phyloP scores from a whole-genome alignment of 148 eudicot species.

The Heliosperma pusillum region DNA sequence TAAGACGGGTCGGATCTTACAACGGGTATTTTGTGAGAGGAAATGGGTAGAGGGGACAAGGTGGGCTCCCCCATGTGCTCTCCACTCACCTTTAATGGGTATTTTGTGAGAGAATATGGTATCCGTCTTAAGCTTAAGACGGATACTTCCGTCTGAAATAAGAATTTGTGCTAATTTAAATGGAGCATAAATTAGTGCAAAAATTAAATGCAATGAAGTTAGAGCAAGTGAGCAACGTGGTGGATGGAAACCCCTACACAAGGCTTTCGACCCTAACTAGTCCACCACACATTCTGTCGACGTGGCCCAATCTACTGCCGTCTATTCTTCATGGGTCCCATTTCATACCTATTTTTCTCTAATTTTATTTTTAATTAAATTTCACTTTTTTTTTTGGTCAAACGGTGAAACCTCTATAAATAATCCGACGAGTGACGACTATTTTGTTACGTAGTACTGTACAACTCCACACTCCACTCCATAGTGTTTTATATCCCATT shows the following conservation, averaged over 20 bases:
- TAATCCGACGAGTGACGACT: background rate
- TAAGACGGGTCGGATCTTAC: no score
- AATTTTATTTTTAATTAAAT: background rate
- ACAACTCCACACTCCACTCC: no score
- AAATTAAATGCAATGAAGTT: background rate
- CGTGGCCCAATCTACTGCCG: slow-evolving; percentile 41
- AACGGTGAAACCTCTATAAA: background rate
- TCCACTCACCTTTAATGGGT: no score
- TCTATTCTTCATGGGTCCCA: background rate
- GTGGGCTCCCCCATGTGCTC: no score
- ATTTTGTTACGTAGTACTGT: background rate
- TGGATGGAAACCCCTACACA: slow-evolving; percentile 33
- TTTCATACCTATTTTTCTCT: background rate
- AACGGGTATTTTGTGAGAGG: no score
- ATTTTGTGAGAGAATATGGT: no score
- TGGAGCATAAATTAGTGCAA: no score
- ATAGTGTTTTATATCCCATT: no score
- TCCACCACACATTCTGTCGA: slow-evolving; percentile 32
- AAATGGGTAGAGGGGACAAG: no score
- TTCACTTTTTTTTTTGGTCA: background rate
- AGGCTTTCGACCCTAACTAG: slow-evolving; percentile 32
- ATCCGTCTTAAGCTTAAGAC: no score
- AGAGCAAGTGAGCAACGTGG: slow-evolving; percentile 33
- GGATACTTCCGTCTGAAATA: no score
- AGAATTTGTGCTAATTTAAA: no score